Evolutionary conservation across 495 filamentous ascomycete species (phyloP).

Genomic region (Viridothelium virens): DNA sequence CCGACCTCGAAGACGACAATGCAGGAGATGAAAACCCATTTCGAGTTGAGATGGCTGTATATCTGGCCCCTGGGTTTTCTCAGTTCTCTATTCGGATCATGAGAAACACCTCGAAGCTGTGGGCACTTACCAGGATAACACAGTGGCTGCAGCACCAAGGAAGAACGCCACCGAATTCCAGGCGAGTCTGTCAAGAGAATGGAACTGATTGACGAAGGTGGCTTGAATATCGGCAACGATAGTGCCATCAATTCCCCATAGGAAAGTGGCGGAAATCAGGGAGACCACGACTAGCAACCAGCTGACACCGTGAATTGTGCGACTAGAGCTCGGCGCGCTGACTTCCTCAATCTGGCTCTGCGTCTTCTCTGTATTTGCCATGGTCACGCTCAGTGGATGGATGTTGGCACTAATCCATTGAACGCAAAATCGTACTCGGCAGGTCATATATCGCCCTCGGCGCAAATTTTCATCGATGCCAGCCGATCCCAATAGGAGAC

Average conservation of each 20-base stretch:
- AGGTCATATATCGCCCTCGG: not conserved
- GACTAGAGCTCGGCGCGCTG: not conserved
- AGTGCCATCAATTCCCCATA: constrained; percentile 39
- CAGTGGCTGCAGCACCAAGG: constrained; percentile 25
- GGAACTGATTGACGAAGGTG: constrained; percentile 27
- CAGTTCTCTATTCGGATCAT: not conserved
- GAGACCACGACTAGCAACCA: not conserved
- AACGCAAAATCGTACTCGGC: not conserved
- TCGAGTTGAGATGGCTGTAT: constrained; percentile 29
- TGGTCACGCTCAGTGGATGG: not conserved
- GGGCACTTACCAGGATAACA: constrained; percentile 13
- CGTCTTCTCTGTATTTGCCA: constrained; percentile 1
- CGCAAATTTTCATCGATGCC: not conserved
- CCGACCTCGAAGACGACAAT: constrained; percentile 33
- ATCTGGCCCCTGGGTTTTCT: constrained; percentile 14
- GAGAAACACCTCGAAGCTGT: not conserved
- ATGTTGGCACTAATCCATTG: not conserved
- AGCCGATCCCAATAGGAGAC: not conserved
- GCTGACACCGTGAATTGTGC: not conserved
- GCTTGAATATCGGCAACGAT: constrained; percentile 39
- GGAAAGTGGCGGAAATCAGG: constrained; percentile 17
- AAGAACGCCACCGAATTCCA: constrained; percentile 30
- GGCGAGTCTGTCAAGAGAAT: constrained; percentile 25
- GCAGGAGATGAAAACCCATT: constrained; percentile 28
- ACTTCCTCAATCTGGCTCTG: not conserved